A percentile compares a stretch with the other conserved stretches of the same genome.
Conservation (phyloP, 331 rosid genomes). For the Pyracantha coccinea region DNA sequence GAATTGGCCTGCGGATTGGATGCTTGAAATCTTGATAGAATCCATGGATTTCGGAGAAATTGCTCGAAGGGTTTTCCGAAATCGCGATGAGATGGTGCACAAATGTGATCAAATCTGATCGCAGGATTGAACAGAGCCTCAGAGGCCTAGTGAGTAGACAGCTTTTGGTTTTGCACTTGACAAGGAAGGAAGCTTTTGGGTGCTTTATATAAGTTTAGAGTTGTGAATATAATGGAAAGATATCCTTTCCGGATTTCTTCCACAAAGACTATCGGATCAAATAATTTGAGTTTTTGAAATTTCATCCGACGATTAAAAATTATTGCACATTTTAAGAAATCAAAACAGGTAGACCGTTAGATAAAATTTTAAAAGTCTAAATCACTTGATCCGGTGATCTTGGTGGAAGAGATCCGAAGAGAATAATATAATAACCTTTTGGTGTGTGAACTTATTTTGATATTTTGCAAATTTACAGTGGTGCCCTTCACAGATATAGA, state of each 20-base stretch:
- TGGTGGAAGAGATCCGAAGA: rapidly evolving
- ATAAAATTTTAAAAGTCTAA: rapidly evolving
- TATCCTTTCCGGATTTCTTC: rapidly evolving
- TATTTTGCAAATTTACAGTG: neutral
- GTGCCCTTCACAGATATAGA: neutral
- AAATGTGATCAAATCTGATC: neutral
- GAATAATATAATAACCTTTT: neutral
- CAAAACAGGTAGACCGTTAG: rapidly evolving
- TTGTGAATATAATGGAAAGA: neutral
- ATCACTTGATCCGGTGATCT: rapidly evolving
- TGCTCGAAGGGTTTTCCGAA: neutral
- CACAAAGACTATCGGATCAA: rapidly evolving
- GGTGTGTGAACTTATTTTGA: neutral
- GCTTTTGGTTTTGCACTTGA: neutral
- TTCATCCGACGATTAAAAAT: rapidly evolving
- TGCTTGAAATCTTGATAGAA: neutral
- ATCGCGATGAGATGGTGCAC: neutral
- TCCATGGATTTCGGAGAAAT: conserved; percentile 10
- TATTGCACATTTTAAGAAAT: no score
- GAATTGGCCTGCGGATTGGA: neutral
- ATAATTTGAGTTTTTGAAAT: rapidly evolving
- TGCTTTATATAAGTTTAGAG: neutral
- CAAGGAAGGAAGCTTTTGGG: neutral
- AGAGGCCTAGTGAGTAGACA: neutral
- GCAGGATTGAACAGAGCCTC: neutral